Percentiles rank a stretch among this genome's conserved stretches.
Conservation (phyloP, 2,329 filamentous ascomycete species). For the Xylariaceae sp. region DNA sequence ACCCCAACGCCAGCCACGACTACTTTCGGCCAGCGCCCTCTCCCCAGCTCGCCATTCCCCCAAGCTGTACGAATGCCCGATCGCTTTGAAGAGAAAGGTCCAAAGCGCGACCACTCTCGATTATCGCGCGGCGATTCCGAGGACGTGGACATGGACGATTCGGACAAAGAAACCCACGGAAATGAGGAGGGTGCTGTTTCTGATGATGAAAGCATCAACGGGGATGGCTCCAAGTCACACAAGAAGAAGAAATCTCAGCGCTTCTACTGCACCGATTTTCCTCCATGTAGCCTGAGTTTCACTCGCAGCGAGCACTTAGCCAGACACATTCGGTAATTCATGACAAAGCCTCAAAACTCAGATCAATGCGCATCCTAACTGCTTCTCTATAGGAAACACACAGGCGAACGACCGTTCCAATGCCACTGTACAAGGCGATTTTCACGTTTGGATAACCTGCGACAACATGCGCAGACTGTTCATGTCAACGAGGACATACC, state of each 20-base stretch:
- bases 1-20: slow-evolving; percentile 58
- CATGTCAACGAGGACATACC: slow-evolving; percentile 98
- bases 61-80: slow-evolving; percentile 45
- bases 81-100: slow-evolving; percentile 39
- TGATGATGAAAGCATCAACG: slow-evolving; percentile 59
- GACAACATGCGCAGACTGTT: slow-evolving; percentile 95
- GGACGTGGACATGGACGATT: slow-evolving; percentile 73
- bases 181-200: slow-evolving; percentile 51
- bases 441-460: slow-evolving; percentile 87
- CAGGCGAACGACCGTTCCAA: slow-evolving; percentile 91
- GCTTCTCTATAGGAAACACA: slow-evolving; percentile 69
- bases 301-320: slow-evolving; percentile 93
- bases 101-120: slow-evolving; percentile 50
- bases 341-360: slow-evolving; percentile 1
- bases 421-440: slow-evolving; percentile 93
- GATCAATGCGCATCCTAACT: slow-evolving; percentile 17
- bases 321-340: slow-evolving; percentile 75
- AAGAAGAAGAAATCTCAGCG: slow-evolving; percentile 97
- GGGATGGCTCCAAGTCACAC: slow-evolving; percentile 61
- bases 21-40: slow-evolving; percentile 50
- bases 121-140: slow-evolving; percentile 55
- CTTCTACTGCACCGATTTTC: slow-evolving; percentile 94
- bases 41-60: slow-evolving; percentile 49
- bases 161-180: slow-evolving; percentile 55
- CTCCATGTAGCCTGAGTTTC: slow-evolving; percentile 89